These are phyloP conservation scores for Naganishia vaughanmartiniae DNA, from an alignment of 768 basidiomycete species.

Conservation along the genomic window DNA sequence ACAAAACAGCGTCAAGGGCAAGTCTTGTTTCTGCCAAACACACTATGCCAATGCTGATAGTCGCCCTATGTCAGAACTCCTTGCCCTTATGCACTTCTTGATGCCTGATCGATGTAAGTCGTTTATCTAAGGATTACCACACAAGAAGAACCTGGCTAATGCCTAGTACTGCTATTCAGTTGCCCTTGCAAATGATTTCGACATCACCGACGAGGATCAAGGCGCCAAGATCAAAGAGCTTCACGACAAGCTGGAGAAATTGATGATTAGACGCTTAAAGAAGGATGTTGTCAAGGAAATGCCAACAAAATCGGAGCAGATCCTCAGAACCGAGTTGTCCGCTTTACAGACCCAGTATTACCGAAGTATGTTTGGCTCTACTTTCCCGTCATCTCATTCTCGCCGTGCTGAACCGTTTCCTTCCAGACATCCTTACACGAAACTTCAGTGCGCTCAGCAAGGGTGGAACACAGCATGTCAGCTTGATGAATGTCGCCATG, in stretches of 20 bases:
- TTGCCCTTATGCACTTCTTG: constrained; percentile 97
- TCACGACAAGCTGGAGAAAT: constrained; percentile 82
- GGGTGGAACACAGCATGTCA: constrained; percentile 77
- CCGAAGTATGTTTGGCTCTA: constrained; percentile 67
- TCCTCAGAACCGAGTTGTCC: constrained; percentile 95
- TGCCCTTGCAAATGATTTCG: constrained; percentile 83
- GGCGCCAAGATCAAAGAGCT: constrained; percentile 85
- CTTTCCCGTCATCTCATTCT: constrained; percentile 64
- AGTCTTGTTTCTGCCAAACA: constrained; percentile 46
- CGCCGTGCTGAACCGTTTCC: background rate
- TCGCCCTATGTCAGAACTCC: constrained; percentile 60
- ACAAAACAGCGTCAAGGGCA: constrained; percentile 89
- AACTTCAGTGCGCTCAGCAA: constrained; percentile 91
- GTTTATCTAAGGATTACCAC: constrained; percentile 60
- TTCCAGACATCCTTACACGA: constrained; percentile 53
- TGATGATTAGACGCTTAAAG: constrained; percentile 94
- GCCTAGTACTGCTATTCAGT: constrained; percentile 47
- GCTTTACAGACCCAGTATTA: constrained; percentile 95
- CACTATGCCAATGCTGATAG: background rate
- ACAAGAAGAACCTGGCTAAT: background rate
- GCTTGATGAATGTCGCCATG: constrained; percentile 97
- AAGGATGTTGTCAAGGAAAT: constrained; percentile 92
- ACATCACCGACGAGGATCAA: constrained; percentile 87
- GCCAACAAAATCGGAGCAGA: constrained; percentile 97
- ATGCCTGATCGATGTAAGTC: constrained; percentile 88